A percentile compares a stretch with the other conserved stretches of the same genome.
These are phyloP conservation scores for Lachancea mirantina DNA, from an alignment of 805 yeast genomes.

Conservation along the genomic window DNA sequence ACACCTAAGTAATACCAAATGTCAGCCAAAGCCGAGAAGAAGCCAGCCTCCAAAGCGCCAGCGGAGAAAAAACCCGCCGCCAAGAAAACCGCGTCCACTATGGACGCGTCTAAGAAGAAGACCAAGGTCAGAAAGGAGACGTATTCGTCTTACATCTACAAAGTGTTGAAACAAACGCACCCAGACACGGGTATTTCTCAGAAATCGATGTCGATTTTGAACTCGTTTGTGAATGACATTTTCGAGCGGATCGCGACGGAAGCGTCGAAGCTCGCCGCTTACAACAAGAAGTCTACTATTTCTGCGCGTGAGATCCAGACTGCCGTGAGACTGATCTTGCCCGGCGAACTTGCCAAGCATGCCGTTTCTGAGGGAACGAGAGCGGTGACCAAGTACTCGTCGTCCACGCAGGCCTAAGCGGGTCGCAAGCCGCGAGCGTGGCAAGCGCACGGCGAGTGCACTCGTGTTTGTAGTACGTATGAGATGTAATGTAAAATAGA, in stretches of 20 bases:
- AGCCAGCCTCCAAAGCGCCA: constrained; percentile 88
- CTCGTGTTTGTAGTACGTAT: too few species aligned
- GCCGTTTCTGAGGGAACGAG: constrained; percentile 98
- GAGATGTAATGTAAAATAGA: too few species aligned
- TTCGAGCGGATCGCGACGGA: constrained; percentile 97
- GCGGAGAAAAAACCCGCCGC: constrained; percentile 94
- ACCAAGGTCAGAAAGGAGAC: constrained; percentile 95
- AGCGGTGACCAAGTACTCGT: constrained; percentile 94
- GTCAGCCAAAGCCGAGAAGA: constrained; percentile 27
- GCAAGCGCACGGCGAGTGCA: too few species aligned
- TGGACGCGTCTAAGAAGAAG: constrained; percentile 83
- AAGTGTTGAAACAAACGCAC: constrained; percentile 97
- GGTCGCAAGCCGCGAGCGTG: too few species aligned
- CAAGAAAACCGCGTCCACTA: constrained; percentile 78
- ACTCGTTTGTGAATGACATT: constrained; percentile 96
- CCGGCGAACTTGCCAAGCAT: constrained; percentile 98
- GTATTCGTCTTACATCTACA: constrained; percentile 96
- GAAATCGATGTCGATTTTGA: constrained; percentile 97
- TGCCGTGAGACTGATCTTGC: constrained; percentile 94
- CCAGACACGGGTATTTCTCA: constrained; percentile 99
- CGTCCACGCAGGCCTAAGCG: constrained; percentile 41
- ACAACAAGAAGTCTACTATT: constrained; percentile 96
- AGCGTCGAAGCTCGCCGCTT: constrained; percentile 97
- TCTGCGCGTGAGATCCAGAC: constrained; percentile 98
- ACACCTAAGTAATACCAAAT: too few species aligned